Percentiles rank a stretch among this genome's conserved stretches.
Evolutionary conservation across 2,329 filamentous ascomycete species (phyloP).

Genomic region (Cryphonectria carpinicola): DNA sequence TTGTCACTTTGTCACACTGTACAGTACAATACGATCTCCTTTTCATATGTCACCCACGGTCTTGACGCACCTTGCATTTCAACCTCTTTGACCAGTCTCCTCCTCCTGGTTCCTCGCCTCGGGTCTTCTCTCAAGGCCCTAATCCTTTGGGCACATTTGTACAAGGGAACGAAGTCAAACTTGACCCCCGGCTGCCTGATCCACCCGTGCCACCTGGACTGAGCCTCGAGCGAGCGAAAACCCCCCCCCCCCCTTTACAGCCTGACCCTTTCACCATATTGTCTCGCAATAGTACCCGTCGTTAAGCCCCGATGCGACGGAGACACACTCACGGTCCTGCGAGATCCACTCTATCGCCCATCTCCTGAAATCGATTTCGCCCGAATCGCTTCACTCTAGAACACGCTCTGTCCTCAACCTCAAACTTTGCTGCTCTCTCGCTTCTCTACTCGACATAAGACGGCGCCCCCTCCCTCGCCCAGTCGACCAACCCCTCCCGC

Average conservation of each 20-base stretch:
- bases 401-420: not conserved
- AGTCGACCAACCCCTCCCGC: slow-evolving; percentile 22
- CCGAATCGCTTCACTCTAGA: slow-evolving; percentile 20
- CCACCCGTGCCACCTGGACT: slow-evolving; percentile 13
- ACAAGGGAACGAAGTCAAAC: not conserved
- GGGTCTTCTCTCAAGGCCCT: not conserved
- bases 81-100: not conserved
- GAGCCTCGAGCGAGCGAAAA: slow-evolving; percentile 11
- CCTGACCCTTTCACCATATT: slow-evolving; percentile 9
- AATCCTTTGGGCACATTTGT: not conserved
- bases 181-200: slow-evolving; percentile 16
- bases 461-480: slow-evolving; percentile 16
- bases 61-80: not conserved
- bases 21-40: not conserved
- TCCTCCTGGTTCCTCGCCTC: not conserved
- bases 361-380: slow-evolving; percentile 25
- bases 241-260: slow-evolving; percentile 15
- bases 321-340: slow-evolving; percentile 26
- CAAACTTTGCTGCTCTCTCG: slow-evolving; percentile 7
- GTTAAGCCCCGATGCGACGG: slow-evolving; percentile 25
- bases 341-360: slow-evolving; percentile 29
- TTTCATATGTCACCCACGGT: not conserved
- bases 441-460: slow-evolving; percentile 20
- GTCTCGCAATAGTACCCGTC: slow-evolving; percentile 19
- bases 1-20: not conserved